A percentile compares a stretch with the other conserved stretches of the same genome.
These are phyloP conservation scores for Aspergillus niger DNA, from an alignment of 2,329 filamentous ascomycete genomes.

Conservation along the genomic window DNA sequence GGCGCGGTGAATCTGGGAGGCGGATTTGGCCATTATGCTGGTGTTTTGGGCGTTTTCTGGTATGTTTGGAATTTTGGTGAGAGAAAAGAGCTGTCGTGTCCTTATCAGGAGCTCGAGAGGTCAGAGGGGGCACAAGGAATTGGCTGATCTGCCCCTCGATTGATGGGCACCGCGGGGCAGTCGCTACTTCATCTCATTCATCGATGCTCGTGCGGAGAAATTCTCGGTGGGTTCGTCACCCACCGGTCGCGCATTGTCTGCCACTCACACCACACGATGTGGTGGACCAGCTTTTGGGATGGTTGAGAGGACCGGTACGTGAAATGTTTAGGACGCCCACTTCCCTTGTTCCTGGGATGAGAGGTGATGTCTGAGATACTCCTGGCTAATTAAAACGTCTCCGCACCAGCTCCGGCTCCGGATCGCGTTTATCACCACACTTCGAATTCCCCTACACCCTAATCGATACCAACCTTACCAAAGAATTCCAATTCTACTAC, in stretches of 20 bases:
- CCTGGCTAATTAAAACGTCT: no score
- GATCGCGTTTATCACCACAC: no score
- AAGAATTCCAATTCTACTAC: no score
- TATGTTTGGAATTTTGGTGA: background rate
- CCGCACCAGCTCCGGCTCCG: no score
- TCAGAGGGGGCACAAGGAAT: background rate
- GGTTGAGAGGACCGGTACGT: background rate
- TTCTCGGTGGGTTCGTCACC: constrained; percentile 6
- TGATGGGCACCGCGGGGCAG: constrained; percentile 6
- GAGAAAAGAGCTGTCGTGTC: background rate
- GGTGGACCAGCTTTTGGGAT: background rate
- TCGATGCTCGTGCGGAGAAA: constrained; percentile 8
- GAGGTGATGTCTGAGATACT: no score
- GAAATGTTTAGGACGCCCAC: background rate
- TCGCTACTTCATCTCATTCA: constrained; percentile 1
- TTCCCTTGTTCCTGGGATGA: background rate
- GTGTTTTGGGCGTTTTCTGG: background rate
- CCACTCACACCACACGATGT: constrained; percentile 10
- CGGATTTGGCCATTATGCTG: constrained; percentile 4
- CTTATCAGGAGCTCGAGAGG: background rate
- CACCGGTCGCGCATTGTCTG: background rate
- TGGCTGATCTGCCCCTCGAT: constrained; percentile 1
- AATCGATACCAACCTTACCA: no score
- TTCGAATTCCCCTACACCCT: no score
- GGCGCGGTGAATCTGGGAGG: constrained; percentile 19